A percentile compares a stretch with the other conserved stretches of the same genome.
Conservation (phyloP, 208 protist species). For the Trypanosoma mega region DNA sequence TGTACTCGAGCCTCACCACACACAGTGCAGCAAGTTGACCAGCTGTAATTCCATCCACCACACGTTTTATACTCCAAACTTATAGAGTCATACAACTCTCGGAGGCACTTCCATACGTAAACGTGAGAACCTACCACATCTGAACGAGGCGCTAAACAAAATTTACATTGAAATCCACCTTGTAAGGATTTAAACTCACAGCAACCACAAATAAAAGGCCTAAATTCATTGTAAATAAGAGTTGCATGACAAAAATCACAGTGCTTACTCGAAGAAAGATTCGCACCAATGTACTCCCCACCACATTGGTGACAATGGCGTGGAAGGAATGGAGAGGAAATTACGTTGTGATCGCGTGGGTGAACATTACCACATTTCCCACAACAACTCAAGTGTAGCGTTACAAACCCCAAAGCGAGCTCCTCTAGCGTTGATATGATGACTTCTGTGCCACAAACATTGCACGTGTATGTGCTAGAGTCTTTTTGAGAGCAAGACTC, state of each 20-base stretch:
- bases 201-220: conserved; percentile 52
- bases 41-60: conserved; percentile 83
- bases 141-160: conserved; percentile 44
- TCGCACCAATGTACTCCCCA: conserved; percentile 21
- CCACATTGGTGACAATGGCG: conserved; percentile 75
- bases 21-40: conserved; percentile 34
- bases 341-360: conserved; percentile 59
- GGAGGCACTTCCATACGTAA: conserved; percentile 68
- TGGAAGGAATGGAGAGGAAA: conserved; percentile 42
- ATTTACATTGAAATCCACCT: conserved; percentile 60
- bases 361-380: conserved; percentile 48
- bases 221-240: conserved; percentile 61
- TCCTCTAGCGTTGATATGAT: neutral
- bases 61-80: conserved; percentile 26
- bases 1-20: conserved; percentile 48
- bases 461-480: conserved; percentile 45
- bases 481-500: conserved; percentile 27
- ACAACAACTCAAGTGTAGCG: conserved; percentile 48
- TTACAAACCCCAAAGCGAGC: conserved; percentile 2
- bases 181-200: conserved; percentile 31
- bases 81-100: conserved; percentile 30
- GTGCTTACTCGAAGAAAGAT: conserved; percentile 2
- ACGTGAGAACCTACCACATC: conserved; percentile 34
- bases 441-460: conserved; percentile 29
- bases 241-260: conserved; percentile 47